Percentiles rank a stretch among this genome's conserved stretches.
Conservation (phyloP, 352 stramenopile genomes). For the Pythium plurisporium region DNA sequence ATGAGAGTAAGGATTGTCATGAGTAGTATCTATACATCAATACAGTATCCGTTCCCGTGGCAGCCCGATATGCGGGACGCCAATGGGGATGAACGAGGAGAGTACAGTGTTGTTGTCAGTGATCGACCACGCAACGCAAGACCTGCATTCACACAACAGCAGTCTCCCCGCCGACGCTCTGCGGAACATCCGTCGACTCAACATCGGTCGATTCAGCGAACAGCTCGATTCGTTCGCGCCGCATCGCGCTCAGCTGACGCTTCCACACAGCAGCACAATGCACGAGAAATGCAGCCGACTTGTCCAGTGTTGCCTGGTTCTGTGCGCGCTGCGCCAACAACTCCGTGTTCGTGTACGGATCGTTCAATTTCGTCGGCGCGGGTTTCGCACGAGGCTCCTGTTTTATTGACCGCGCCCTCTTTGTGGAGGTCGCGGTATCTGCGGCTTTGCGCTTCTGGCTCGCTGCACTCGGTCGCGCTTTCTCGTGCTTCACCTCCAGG, state of each 20-base stretch:
- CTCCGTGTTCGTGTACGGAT: slow-evolving; percentile 2
- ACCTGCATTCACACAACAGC: slow-evolving; percentile 1
- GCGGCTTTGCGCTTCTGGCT: not conserved
- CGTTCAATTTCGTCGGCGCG: not conserved
- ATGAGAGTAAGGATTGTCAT: too few species aligned
- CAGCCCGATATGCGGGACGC: too few species aligned
- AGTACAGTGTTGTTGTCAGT: too few species aligned
- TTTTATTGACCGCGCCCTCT: not conserved
- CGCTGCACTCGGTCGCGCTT: not conserved
- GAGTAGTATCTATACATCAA: slow-evolving; percentile 11
- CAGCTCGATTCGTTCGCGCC: slow-evolving; percentile 2
- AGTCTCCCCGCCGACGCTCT: too few species aligned
- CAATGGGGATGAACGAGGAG: too few species aligned
- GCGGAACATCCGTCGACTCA: too few species aligned
- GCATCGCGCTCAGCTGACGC: slow-evolving; percentile 21
- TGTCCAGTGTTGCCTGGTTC: slow-evolving; percentile 15
- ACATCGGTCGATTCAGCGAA: not conserved
- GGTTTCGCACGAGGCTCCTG: not conserved
- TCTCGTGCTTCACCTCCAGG: not conserved
- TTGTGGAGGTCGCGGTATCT: not conserved
- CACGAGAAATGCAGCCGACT: slow-evolving; percentile 23
- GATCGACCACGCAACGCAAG: not conserved
- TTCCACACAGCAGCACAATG: slow-evolving; percentile 32
- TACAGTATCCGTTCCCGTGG: too few species aligned
- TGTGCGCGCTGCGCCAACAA: slow-evolving; percentile 1